These are phyloP conservation scores for Telfairia occidentalis DNA, from an alignment of 331 rosid species.

Conservation along the genomic window DNA sequence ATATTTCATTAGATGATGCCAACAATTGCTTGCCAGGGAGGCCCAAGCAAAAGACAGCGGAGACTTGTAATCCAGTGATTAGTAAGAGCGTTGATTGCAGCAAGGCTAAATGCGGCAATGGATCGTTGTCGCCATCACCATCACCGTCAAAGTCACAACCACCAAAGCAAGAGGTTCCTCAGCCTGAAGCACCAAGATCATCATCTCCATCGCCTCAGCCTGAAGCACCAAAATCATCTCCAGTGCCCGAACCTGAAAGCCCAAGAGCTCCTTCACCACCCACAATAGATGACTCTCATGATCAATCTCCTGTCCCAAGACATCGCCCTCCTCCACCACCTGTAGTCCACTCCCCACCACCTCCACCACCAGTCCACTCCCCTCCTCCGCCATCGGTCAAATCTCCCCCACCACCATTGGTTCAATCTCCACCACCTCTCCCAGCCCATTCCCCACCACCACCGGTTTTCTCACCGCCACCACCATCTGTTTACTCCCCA, in stretches of 20 bases:
- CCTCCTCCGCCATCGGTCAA: neutral
- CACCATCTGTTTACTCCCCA: slow-evolving; percentile 8
- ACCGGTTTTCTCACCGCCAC: neutral
- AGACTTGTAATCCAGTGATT: neutral
- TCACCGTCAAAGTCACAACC: neutral
- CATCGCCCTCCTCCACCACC: neutral
- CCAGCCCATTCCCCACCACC: neutral
- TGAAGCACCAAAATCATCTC: neutral
- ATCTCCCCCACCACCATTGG: neutral
- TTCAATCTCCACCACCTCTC: neutral
- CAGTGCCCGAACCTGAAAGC: neutral
- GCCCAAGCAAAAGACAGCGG: neutral
- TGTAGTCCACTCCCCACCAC: neutral
- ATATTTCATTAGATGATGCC: neutral
- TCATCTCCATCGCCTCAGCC: neutral
- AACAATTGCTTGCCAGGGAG: slow-evolving; percentile 1
- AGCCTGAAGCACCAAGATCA: neutral
- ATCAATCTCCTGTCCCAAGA: neutral
- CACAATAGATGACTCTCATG: neutral
- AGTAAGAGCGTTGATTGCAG: slow-evolving; percentile 10
- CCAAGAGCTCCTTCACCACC: neutral
- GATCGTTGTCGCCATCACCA: neutral
- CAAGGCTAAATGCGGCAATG: slow-evolving; percentile 6
- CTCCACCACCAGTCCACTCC: neutral
- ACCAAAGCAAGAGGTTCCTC: neutral